These are phyloP conservation scores for Hyphopichia khmerensis DNA, from an alignment of 1,139 yeast genomes.

Conservation along the genomic window DNA sequence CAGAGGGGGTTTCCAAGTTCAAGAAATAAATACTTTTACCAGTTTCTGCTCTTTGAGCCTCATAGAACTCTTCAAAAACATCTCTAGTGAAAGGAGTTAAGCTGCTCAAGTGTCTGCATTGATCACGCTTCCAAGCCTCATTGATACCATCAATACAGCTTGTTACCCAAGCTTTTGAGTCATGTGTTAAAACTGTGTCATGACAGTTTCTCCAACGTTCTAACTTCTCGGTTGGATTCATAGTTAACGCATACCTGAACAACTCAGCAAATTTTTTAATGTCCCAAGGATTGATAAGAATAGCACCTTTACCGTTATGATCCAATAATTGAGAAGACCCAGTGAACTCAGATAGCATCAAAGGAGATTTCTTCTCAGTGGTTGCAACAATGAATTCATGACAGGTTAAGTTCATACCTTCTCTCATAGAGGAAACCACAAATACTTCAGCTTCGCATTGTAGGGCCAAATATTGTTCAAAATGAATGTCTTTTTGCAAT, in stretches of 20 bases:
- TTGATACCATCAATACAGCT: slow-evolving; percentile 56
- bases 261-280: slow-evolving; percentile 60
- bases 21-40: slow-evolving; percentile 54
- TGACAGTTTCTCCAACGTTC: slow-evolving; percentile 63
- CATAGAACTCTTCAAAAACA: slow-evolving; percentile 38
- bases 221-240: slow-evolving; percentile 58
- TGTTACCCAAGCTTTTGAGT: slow-evolving; percentile 74
- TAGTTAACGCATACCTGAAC: slow-evolving; percentile 61
- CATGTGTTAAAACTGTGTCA: slow-evolving; percentile 60
- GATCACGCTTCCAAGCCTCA: slow-evolving; percentile 63
- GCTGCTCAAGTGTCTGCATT: slow-evolving; percentile 23
- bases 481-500: slow-evolving; percentile 83
- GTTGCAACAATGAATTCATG: slow-evolving; percentile 90
- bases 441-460: slow-evolving; percentile 84
- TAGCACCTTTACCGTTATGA: slow-evolving; percentile 57
- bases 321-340: slow-evolving; percentile 81
- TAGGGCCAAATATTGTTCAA: slow-evolving; percentile 84
- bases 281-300: slow-evolving; percentile 92
- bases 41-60: slow-evolving; percentile 19
- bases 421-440: slow-evolving; percentile 88
- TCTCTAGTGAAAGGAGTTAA: slow-evolving; percentile 25
- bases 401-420: slow-evolving; percentile 94
- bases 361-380: slow-evolving; percentile 69
- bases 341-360: slow-evolving; percentile 87
- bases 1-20: slow-evolving; percentile 48